Base-by-base conservation (phyloP, 2,329 filamentous ascomycete species). In the Fusarium burgessii region DNA sequence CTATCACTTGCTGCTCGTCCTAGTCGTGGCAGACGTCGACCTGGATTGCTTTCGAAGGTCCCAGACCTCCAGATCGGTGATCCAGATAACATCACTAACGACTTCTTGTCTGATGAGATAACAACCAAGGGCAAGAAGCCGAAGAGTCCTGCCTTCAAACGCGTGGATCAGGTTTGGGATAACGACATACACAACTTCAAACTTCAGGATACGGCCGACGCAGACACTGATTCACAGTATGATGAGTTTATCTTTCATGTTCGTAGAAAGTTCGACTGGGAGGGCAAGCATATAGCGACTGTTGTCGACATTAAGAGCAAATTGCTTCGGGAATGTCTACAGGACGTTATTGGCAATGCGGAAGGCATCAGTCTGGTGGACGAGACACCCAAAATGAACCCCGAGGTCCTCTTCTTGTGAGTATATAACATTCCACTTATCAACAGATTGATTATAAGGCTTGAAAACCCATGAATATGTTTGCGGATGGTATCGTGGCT, bases 221-320 rank as follows among this genome's bases (percentile, higher is more conserved):
- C 82, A 29, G 75, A 77, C 2, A 74, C 77, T 6, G 84, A 84
- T n/a, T 77, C 82, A 1, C 80, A 92, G 72, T 95, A 94, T 79
- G 90, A 95, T 66, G 89, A 92, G 66, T 96, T 91, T 78, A 86
- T 94, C 33, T 97, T 97, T 79, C 93, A 94, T 27, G 92, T 97
- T 18, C 89, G 93, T 18, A 88, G 94, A 58, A 91, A 89, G 17
- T 97, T 97, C 78, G 91, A 95, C 78, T 93, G 89, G 89, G 92
- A 96, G 73, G 93, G 93, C 68, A 94, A 94, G 75, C 95, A 93
- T 75, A 85, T 89, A 74, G 77, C 79, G 76, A 94, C 94, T 0
- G 82, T 91, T 17, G 89, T 97, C 51, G 93, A 97, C 72, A 92
- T 97, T 80, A 96, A 95, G 82, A 96, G 93, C 78, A 94, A 94